Conservation (phyloP, 2,329 filamentous ascomycete genomes). For the Parascedosporium putredinis region DNA sequence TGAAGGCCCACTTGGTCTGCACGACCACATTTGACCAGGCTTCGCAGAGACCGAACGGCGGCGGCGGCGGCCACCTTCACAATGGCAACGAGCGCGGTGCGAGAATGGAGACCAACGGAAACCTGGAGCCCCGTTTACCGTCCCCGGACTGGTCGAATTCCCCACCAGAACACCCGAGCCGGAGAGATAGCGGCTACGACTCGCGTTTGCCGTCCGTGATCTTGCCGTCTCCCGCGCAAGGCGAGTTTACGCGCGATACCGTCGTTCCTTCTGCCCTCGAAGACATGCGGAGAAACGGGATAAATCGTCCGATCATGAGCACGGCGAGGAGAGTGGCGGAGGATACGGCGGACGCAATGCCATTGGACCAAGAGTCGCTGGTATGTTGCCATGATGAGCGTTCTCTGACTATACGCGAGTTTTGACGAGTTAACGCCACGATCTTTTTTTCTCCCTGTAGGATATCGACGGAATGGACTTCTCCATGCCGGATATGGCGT, state of each 20-base stretch:
- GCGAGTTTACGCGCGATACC: background rate
- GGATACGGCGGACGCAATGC: conserved; percentile 1
- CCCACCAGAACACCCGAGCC: background rate
- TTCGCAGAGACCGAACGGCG: background rate
- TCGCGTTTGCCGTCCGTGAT: conserved; percentile 2
- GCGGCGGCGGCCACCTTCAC: background rate
- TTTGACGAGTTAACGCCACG: conserved; percentile 1
- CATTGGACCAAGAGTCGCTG: conserved; percentile 5
- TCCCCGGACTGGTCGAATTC: conserved; percentile 2
- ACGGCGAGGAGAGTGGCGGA: conserved; percentile 3
- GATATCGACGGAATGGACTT: conserved; percentile 6
- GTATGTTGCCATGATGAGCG: conserved; percentile 1
- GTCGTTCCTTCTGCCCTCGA: background rate
- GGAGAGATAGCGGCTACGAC: conserved; percentile 5
- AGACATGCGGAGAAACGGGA: background rate
- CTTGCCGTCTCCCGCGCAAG: conserved; percentile 2
- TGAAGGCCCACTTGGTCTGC: conserved; percentile 2
- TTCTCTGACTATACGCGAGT: background rate
- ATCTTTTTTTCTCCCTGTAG: background rate
- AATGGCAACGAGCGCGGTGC: conserved; percentile 1
- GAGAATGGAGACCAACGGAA: background rate
- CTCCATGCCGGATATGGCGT: conserved; percentile 4
- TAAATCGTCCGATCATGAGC: background rate
- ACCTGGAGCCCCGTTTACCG: background rate
- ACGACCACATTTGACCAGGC: conserved; percentile 4